These are phyloP conservation scores for Diaporthe helianthi DNA, from an alignment of 2,329 filamentous ascomycete species.

Conservation along the genomic window DNA sequence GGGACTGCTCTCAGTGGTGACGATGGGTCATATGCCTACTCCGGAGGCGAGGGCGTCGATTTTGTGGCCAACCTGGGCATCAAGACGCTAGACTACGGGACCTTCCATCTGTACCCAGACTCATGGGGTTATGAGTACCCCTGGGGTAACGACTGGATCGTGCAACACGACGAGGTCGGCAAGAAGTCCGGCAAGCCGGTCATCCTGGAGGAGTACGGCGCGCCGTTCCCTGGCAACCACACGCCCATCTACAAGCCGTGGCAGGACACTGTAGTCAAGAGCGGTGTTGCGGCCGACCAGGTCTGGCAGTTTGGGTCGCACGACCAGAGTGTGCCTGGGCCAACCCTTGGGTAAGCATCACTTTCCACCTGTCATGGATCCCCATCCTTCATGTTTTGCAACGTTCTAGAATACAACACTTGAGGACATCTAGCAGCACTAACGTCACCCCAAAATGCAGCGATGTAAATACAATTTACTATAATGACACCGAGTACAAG, in stretches of 20 bases:
- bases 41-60: conserved; percentile 58
- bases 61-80: conserved; percentile 59
- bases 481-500: conserved; percentile 31
- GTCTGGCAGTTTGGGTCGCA: conserved; percentile 34
- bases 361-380: too few relatives aligned
- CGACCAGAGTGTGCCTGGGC: conserved; percentile 26
- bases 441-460: too few relatives aligned
- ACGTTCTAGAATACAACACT: too few relatives aligned
- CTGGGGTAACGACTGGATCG: conserved; percentile 32
- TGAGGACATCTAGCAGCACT: too few relatives aligned
- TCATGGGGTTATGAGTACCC: conserved; percentile 34
- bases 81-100: conserved; percentile 58
- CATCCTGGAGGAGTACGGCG: conserved; percentile 34
- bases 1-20: conserved; percentile 39
- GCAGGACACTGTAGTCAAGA: conserved; percentile 33
- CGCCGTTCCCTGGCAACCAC: conserved; percentile 31
- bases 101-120: conserved; percentile 49
- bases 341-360: conserved; percentile 24
- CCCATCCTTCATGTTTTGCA: too few relatives aligned
- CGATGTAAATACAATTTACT: conserved; percentile 31
- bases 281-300: conserved; percentile 33
- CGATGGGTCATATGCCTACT: conserved; percentile 55
- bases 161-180: conserved; percentile 31
- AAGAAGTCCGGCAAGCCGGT: conserved; percentile 31
- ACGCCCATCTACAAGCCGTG: conserved; percentile 31